Percentiles rank a stretch among this genome's conserved stretches.
Evolutionary conservation across 768 basidiomycete species (phyloP).

Genomic region (Dioszegia hungarica): DNA sequence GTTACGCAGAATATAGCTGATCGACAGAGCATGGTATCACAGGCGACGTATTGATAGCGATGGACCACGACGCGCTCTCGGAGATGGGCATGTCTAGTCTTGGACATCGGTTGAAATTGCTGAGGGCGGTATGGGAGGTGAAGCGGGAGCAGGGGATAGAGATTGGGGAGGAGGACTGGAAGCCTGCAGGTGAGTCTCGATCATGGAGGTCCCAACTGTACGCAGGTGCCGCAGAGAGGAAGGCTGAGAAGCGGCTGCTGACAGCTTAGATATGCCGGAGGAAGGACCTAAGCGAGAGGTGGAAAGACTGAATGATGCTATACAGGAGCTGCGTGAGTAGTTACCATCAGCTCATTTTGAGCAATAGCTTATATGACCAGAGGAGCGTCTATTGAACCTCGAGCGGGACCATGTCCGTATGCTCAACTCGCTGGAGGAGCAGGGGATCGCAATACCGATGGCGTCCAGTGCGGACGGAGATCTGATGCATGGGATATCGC

Average conservation of each 20-base stretch:
- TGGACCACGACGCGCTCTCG: slow-evolving; percentile 79
- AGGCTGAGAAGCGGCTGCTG: not conserved
- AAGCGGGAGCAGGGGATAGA: slow-evolving; percentile 74
- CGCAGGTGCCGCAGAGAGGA: not conserved
- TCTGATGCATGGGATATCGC: slow-evolving; percentile 15
- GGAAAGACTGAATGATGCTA: slow-evolving; percentile 32
- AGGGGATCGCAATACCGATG: slow-evolving; percentile 22
- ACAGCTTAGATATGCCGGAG: not conserved
- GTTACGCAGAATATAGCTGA: not conserved
- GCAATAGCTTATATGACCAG: slow-evolving; percentile 12
- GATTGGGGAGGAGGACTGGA: slow-evolving; percentile 43
- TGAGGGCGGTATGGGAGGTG: slow-evolving; percentile 84
- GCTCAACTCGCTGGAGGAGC: slow-evolving; percentile 25
- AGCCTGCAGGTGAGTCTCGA: slow-evolving; percentile 30
- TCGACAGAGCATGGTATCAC: slow-evolving; percentile 78
- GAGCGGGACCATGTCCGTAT: slow-evolving; percentile 37
- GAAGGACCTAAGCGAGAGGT: slow-evolving; percentile 7
- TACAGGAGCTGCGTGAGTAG: slow-evolving; percentile 43
- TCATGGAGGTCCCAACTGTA: not conserved
- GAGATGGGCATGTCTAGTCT: slow-evolving; percentile 82
- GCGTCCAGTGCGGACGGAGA: slow-evolving; percentile 27
- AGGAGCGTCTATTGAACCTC: slow-evolving; percentile 41
- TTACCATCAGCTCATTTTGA: not conserved
- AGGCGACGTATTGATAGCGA: slow-evolving; percentile 78
- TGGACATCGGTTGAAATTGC: slow-evolving; percentile 83